A percentile compares a stretch with the other conserved stretches of the same genome.
Conservation (phyloP, 257 asterid species). For the Solanum okadae region DNA sequence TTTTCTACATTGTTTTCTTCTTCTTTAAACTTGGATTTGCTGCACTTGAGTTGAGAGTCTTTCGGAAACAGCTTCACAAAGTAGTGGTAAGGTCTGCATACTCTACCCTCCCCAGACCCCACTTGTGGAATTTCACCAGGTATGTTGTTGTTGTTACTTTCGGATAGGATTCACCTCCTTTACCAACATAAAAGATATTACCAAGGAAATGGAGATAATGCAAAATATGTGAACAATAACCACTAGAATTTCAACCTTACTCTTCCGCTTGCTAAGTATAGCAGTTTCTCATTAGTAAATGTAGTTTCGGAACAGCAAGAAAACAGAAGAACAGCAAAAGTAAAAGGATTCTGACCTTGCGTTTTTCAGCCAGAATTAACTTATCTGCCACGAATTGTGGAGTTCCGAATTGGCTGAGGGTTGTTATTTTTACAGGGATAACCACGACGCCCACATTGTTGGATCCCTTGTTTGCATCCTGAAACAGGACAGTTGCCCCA, state of each 20-base stretch:
- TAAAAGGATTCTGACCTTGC: conserved; percentile 40
- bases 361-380: conserved; percentile 80
- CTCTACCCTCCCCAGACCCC: background rate
- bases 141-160: background rate
- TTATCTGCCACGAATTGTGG: conserved; percentile 86
- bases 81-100: background rate
- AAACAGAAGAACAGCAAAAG: background rate
- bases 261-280: background rate
- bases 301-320: background rate
- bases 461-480: conserved; percentile 51
- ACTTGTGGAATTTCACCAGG: background rate
- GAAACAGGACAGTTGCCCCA: conserved; percentile 79
- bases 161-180: background rate
- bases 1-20: background rate
- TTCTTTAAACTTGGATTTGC: background rate
- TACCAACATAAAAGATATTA: background rate
- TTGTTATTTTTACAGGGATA: conserved; percentile 62
- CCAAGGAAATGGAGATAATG: background rate
- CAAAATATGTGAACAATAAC: background rate
- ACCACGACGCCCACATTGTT: conserved; percentile 85
- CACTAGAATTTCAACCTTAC: background rate
- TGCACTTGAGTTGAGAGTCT: background rate
- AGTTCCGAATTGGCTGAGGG: conserved; percentile 64
- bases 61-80: background rate
- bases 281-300: background rate